Percentiles rank a stretch among this genome's conserved stretches.
These are phyloP conservation scores for Fusarium nisikadoi DNA, from an alignment of 2,329 filamentous ascomycete genomes.

Conservation along the genomic window DNA sequence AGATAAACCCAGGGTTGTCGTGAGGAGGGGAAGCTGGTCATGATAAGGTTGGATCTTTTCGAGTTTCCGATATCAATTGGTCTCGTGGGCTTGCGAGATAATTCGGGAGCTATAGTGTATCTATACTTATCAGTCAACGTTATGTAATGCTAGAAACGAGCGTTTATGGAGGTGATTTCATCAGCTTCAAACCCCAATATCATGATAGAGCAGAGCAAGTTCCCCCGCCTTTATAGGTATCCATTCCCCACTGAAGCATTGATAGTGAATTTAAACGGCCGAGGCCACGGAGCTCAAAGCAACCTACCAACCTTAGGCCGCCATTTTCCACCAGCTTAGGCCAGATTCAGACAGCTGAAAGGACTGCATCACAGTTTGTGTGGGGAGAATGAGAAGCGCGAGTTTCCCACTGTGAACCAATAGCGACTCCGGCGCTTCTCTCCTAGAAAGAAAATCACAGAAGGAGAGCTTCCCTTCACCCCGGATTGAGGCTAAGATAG, in stretches of 20 bases:
- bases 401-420: slow-evolving; percentile 3
- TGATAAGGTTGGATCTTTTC: slow-evolving; percentile 6
- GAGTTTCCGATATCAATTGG: neutral
- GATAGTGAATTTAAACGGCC: slow-evolving; percentile 21
- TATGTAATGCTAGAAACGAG: neutral
- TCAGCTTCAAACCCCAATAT: neutral
- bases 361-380: slow-evolving; percentile 9
- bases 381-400: neutral
- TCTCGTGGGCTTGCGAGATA: too few relatives aligned
- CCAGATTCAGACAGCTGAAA: slow-evolving; percentile 13
- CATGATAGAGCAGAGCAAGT: neutral
- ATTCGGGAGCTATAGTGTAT: neutral
- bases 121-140: neutral
- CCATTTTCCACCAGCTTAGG: slow-evolving; percentile 25
- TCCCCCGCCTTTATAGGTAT: slow-evolving; percentile 10
- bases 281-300: slow-evolving; percentile 9
- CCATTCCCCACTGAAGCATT: slow-evolving; percentile 17
- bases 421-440: slow-evolving; percentile 4
- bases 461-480: neutral
- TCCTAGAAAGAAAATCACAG: neutral
- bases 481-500: slow-evolving; percentile 5
- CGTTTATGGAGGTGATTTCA: neutral
- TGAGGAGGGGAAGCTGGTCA: slow-evolving; percentile 19
- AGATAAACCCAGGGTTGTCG: slow-evolving; percentile 3
- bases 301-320: slow-evolving; percentile 5